These are phyloP conservation scores for Penicillium olsonii DNA, from an alignment of 2,329 filamentous ascomycete genomes.

Conservation along the genomic window DNA sequence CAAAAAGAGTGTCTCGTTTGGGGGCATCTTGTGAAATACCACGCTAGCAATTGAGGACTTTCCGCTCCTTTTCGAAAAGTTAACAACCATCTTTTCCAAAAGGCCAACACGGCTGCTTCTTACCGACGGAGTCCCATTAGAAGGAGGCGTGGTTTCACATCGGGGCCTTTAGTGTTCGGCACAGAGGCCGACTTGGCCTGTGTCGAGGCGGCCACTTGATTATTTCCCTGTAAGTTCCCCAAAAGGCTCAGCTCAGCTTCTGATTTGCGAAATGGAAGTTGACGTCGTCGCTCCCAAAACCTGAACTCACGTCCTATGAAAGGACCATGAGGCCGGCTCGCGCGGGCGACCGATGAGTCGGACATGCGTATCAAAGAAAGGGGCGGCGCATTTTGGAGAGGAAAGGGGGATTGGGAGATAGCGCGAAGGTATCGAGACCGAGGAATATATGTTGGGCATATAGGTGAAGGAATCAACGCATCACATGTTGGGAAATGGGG, in stretches of 20 bases:
- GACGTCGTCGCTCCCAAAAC: slow-evolving; percentile 2
- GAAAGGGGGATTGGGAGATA: background rate
- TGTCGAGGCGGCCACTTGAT: slow-evolving; percentile 25
- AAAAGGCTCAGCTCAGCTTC: slow-evolving; percentile 40
- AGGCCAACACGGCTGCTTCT: slow-evolving; percentile 23
- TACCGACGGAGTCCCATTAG: slow-evolving; percentile 96
- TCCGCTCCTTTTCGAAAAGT: slow-evolving; percentile 68
- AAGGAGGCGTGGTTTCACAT: slow-evolving; percentile 78
- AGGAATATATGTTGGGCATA: background rate
- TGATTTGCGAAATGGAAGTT: slow-evolving; percentile 21
- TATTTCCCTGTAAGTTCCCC: slow-evolving; percentile 35
- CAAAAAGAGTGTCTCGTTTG: slow-evolving; percentile 91
- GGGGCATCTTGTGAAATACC: slow-evolving; percentile 97
- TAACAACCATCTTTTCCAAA: slow-evolving; percentile 7
- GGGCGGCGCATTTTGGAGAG: slow-evolving; percentile 1
- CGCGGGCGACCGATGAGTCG: slow-evolving; percentile 6
- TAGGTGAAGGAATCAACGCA: slow-evolving; percentile 1
- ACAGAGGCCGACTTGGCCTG: slow-evolving; percentile 30
- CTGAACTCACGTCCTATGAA: slow-evolving; percentile 20
- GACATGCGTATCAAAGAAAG: slow-evolving; percentile 6
- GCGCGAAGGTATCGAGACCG: background rate
- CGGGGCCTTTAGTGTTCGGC: slow-evolving; percentile 48
- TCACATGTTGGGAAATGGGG: slow-evolving; percentile 10
- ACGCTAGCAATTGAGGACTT: slow-evolving; percentile 99
- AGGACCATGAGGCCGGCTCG: slow-evolving; percentile 19